Base-by-base conservation (phyloP, 306 rosid genomes). In the Acacia acuminata region DNA sequence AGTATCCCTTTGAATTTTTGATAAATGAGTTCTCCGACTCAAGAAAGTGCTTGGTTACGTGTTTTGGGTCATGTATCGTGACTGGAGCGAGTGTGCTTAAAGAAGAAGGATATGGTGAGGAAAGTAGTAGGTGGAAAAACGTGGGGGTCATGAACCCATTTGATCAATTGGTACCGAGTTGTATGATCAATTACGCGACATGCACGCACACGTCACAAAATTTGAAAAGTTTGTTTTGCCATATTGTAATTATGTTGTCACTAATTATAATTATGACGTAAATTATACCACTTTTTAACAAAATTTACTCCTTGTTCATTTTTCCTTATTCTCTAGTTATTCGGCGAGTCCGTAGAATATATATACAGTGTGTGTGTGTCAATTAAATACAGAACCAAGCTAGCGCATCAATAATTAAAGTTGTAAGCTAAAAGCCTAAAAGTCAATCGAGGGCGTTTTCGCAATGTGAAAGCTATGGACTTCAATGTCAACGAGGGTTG, bases 1-100 rank as follows among this genome's bases (percentile, higher is more conserved):
- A 96, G 92, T 93, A 96, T 79, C 99, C 99, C 20, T 93, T 96
- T 40, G 99, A 96, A 89, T 89, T 96, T 77, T 78, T 96, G 79
- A 90, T 93, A 77, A 96, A 93, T 66, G 97, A 96, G 86, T 96
- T 96, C 82, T 96, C 99, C 2, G 81, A 89, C 10, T 92, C 98
- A n/a, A 91, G 82, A 17, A 93, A 96, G 87, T 96, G 99, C 83
- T 76, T 96, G 90, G 89, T 81, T 81, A 84, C 76, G 77, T 93
- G 88, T 91, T 91, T 95, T 70, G 99, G 94, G 40, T 84, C 85
- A 79, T 96, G 97, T 36, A 38, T 86, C 45, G 85, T 85, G 88
- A 93, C 83, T 0, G 96, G 92, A 34, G 96, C 88, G 61, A 91
- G 90, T 75, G 87, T 96, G 72, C 88, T 96, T 19, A 89, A 87